Conservation (phyloP, 2,329 filamentous ascomycete genomes). For the Septoria petroselini region DNA sequence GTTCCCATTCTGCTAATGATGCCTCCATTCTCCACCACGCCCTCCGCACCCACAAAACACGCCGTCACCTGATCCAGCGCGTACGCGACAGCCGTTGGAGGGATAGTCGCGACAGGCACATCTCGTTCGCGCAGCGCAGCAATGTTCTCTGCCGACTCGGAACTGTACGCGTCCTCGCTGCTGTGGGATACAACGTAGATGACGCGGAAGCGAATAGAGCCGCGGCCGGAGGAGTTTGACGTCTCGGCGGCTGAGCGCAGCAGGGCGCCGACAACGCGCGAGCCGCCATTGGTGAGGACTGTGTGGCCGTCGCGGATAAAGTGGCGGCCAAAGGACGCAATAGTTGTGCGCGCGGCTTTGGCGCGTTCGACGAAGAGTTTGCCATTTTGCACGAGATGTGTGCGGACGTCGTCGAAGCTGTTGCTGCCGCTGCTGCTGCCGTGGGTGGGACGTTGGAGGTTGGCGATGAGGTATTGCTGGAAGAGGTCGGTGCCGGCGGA, state of each 20-base stretch:
- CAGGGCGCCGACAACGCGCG: conserved; percentile 75
- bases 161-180: conserved; percentile 41
- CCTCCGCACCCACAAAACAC: conserved; percentile 68
- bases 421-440: conserved; percentile 44
- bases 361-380: conserved; percentile 82
- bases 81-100: conserved; percentile 73
- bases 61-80: conserved; percentile 71
- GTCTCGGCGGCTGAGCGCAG: conserved; percentile 70
- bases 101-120: conserved; percentile 79
- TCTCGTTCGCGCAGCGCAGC: conserved; percentile 66
- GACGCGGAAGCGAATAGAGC: conserved; percentile 71
- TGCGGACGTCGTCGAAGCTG: conserved; percentile 79
- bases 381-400: conserved; percentile 81
- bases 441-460: conserved; percentile 52
- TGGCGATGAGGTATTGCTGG: conserved; percentile 85
- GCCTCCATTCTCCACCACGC: conserved; percentile 89
- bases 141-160: conserved; percentile 69
- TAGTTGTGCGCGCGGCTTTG: conserved; percentile 77
- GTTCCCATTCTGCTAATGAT: conserved; percentile 84
- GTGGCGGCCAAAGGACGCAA: conserved; percentile 73
- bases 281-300: conserved; percentile 88
- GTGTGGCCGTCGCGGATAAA: conserved; percentile 76
- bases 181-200: conserved; percentile 59
- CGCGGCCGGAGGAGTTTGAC: conserved; percentile 45
- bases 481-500: conserved; percentile 94